A percentile compares a stretch with the other conserved stretches of the same genome.
These are phyloP conservation scores for Trichoderma afroharzianum DNA, from an alignment of 2,329 filamentous ascomycete species.

Conservation along the genomic window DNA sequence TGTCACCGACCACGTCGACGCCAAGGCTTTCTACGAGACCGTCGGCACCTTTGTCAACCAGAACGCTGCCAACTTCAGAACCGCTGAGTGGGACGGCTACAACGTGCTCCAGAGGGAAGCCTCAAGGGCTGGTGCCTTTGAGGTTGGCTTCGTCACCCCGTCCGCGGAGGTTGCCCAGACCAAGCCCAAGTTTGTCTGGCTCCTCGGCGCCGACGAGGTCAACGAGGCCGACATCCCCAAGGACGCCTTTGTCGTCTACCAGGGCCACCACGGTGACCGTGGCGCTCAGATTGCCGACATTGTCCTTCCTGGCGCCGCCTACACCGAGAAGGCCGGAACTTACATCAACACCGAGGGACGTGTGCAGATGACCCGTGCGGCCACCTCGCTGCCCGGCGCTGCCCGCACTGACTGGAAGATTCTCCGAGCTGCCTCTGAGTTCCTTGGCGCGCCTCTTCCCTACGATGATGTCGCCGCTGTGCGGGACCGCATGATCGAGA, in stretches of 20 bases:
- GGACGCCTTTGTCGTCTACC: constrained; percentile 94
- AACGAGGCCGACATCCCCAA: constrained; percentile 82
- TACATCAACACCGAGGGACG: constrained; percentile 98
- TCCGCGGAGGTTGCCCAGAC: constrained; percentile 78
- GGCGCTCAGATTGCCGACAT: constrained; percentile 92
- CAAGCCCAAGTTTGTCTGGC: constrained; percentile 92
- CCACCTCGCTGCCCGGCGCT: constrained; percentile 83
- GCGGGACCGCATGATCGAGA: constrained; percentile 90
- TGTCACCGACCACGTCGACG: constrained; percentile 84
- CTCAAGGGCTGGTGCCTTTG: constrained; percentile 88
- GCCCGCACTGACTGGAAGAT: constrained; percentile 99
- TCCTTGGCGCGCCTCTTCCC: constrained; percentile 78
- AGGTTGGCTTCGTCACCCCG: constrained; percentile 89
- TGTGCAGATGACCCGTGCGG: constrained; percentile 88
- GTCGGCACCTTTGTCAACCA: constrained; percentile 91
- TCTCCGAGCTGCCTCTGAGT: constrained; percentile 86
- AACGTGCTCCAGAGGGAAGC: constrained; percentile 93
- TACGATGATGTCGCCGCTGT: constrained; percentile 91
- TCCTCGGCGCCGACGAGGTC: constrained; percentile 93
- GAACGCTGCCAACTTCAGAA: constrained; percentile 83
- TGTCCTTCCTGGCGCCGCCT: constrained; percentile 88
- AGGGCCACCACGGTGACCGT: constrained; percentile 94
- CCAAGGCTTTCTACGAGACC: constrained; percentile 89
- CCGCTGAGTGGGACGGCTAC: constrained; percentile 92
- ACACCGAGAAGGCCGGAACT: constrained; percentile 94